phyloP scores from a whole-genome alignment of 805 yeast species.

The Candida ponderosae region DNA sequence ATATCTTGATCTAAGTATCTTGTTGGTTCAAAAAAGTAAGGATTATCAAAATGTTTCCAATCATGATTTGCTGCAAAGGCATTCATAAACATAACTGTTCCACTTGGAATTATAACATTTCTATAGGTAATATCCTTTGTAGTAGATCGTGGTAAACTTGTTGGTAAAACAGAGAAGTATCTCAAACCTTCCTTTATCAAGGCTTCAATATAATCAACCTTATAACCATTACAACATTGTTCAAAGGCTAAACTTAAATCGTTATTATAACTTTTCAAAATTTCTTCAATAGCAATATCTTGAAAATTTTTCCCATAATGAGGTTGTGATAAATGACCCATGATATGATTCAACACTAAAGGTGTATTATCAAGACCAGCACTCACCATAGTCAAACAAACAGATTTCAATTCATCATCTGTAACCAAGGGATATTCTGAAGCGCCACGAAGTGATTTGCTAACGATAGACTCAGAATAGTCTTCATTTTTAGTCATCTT shows the following conservation, averaged over 20 bases:
- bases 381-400: slow-evolving; percentile 69
- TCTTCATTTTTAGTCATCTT: slow-evolving; percentile 20
- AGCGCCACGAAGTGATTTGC: slow-evolving; percentile 13
- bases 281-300: slow-evolving; percentile 31
- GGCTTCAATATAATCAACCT: slow-evolving; percentile 47
- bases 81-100: slow-evolving; percentile 56
- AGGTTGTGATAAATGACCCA: slow-evolving; percentile 50
- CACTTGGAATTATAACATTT: slow-evolving; percentile 39
- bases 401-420: slow-evolving; percentile 40
- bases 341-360: slow-evolving; percentile 48
- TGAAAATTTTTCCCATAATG: slow-evolving; percentile 31
- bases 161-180: slow-evolving; percentile 56
- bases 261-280: slow-evolving; percentile 26
- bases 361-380: slow-evolving; percentile 76
- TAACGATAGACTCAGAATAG: slow-evolving; percentile 25
- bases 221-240: slow-evolving; percentile 18
- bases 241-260: slow-evolving; percentile 28
- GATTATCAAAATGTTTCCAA: slow-evolving; percentile 28
- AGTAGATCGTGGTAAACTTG: slow-evolving; percentile 56
- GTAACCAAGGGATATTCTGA: slow-evolving; percentile 17
- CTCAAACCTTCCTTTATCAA: slow-evolving; percentile 57
- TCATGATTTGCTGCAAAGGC: slow-evolving; percentile 70
- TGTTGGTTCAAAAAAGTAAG: slow-evolving; percentile 42
- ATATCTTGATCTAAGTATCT: slow-evolving; percentile 36
- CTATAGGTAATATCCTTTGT: slow-evolving; percentile 39